Percentiles rank a stretch among this genome's conserved stretches.
Evolutionary conservation across 805 yeast genomes (phyloP).

Genomic region (Groenewaldozyma tartarivorans): DNA sequence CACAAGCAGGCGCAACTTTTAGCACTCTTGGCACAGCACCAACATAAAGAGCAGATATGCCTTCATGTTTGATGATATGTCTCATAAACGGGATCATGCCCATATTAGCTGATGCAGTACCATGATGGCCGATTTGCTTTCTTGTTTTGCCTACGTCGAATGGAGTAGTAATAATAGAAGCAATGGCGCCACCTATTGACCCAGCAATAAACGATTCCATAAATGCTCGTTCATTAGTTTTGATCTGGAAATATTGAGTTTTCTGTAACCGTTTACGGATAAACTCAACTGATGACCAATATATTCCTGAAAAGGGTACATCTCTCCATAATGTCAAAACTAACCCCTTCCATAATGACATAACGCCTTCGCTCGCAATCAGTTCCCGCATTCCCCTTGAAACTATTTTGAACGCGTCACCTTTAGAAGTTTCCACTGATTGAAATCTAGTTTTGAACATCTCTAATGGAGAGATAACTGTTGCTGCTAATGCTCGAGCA

Average conservation of each 20-base stretch:
- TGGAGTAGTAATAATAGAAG: constrained; percentile 85
- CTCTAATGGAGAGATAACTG: constrained; percentile 81
- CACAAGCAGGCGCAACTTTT: constrained; percentile 95
- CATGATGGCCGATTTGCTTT: constrained; percentile 52
- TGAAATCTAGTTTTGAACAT: constrained; percentile 81
- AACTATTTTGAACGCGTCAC: constrained; percentile 20
- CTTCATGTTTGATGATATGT: constrained; percentile 62
- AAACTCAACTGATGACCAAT: constrained; percentile 82
- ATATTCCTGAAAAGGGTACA: constrained; percentile 91
- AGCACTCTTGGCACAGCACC: constrained; percentile 80
- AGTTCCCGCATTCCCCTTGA: constrained; percentile 45
- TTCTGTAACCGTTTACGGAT: constrained; percentile 26
- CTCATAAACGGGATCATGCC: constrained; percentile 61
- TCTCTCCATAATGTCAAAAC: constrained; percentile 91
- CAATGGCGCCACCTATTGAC: constrained; percentile 70
- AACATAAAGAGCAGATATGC: constrained; percentile 72
- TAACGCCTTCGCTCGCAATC: constrained; percentile 46
- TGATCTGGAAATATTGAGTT: constrained; percentile 12
- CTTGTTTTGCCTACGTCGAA: constrained; percentile 97
- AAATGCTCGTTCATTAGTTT: constrained; percentile 21
- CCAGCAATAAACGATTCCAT: constrained; percentile 58
- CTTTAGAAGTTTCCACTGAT: constrained; percentile 19
- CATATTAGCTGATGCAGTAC: constrained; percentile 19
- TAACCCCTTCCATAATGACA: constrained; percentile 71
- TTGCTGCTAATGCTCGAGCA: constrained; percentile 77